Conservation (phyloP, 257 asterid genomes). For the Nicotiana undulata region DNA sequence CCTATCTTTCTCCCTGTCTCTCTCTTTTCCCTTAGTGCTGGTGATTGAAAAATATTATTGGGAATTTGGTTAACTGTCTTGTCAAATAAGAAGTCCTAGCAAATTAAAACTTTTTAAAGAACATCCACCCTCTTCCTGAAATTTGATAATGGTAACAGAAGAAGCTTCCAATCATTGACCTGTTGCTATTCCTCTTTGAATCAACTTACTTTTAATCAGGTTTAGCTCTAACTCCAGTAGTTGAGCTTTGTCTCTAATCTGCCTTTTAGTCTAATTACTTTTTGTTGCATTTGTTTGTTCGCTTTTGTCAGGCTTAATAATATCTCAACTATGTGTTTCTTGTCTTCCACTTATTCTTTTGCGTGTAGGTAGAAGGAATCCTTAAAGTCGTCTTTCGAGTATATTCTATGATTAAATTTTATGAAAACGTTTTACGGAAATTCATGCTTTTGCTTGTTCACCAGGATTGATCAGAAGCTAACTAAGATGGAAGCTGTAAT, state of each 20-base stretch:
- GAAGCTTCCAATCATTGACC: not conserved
- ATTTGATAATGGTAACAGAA: not conserved
- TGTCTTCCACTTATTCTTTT: not conserved
- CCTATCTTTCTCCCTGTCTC: not conserved
- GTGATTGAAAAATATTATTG: not conserved
- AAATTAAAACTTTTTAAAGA: not conserved
- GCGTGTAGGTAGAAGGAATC: not conserved
- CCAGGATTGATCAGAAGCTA: slow-evolving; percentile 61
- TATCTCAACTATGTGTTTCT: not conserved
- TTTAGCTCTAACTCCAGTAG: not conserved
- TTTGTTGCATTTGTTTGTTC: not conserved
- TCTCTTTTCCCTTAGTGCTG: not conserved
- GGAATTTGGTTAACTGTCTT: not conserved
- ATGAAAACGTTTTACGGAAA: not conserved
- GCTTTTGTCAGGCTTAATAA: not conserved
- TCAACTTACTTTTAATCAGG: not conserved
- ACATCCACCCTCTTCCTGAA: not conserved
- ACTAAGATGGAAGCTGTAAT: slow-evolving; percentile 65
- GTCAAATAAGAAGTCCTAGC: not conserved
- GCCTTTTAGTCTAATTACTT: not conserved
- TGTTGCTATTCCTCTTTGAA: not conserved
- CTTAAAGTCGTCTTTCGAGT: not conserved
- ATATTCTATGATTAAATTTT: not conserved
- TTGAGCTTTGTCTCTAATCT: not conserved
- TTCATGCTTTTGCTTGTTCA: slow-evolving; percentile 18